Conservation (phyloP, 176 grass and related monocot genomes). For the Oryza coarctata region DNA sequence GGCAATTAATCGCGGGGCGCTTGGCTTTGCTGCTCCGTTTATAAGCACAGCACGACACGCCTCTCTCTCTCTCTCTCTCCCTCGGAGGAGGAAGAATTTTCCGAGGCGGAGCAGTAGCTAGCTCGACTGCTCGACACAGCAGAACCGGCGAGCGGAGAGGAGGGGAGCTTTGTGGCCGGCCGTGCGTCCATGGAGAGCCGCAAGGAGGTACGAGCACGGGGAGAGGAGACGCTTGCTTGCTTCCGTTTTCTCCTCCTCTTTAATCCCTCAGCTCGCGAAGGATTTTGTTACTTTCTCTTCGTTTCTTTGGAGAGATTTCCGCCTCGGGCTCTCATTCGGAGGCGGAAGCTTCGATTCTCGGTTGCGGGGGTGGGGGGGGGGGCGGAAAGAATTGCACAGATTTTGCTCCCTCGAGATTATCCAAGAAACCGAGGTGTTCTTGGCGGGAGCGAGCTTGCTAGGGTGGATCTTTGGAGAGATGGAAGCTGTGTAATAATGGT, state of each 20-base stretch:
- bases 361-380: too few relatives aligned
- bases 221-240: neutral
- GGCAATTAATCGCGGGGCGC: neutral
- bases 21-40: neutral
- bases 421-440: conserved; percentile 8
- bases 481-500: neutral
- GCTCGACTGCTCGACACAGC: neutral
- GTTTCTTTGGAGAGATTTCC: neutral
- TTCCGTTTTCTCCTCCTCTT: neutral
- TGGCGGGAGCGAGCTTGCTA: neutral
- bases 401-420: neutral
- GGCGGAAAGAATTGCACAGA: neutral
- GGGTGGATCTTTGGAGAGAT: neutral
- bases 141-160: neutral
- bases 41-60: neutral
- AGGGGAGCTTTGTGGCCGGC: neutral
- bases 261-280: neutral
- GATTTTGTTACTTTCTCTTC: neutral
- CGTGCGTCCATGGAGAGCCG: conserved; percentile 50
- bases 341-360: neutral
- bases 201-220: conserved; percentile 44
- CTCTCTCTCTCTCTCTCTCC: neutral
- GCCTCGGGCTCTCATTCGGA: too few relatives aligned
- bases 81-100: neutral
- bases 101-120: too few relatives aligned